These are phyloP conservation scores for Candida khao-thaluensis DNA, from an alignment of 805 yeast genomes.

Conservation along the genomic window DNA sequence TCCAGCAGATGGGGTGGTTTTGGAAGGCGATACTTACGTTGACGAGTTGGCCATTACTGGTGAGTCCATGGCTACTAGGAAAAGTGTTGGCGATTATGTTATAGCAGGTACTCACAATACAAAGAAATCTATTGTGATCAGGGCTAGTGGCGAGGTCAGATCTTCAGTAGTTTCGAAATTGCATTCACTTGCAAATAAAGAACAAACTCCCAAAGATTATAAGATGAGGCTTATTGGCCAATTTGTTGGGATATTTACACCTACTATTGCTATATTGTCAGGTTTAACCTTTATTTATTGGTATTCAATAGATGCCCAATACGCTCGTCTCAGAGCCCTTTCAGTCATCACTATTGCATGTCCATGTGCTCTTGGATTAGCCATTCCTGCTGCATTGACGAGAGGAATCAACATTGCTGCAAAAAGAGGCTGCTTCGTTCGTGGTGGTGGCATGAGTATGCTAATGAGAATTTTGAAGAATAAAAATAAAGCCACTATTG, in stretches of 20 bases:
- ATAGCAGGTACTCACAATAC: slow-evolving; percentile 10
- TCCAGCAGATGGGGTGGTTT: slow-evolving; percentile 11
- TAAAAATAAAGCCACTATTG: slow-evolving; percentile 5
- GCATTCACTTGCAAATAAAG: slow-evolving; percentile 3
- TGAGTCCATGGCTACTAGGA: slow-evolving; percentile 10
- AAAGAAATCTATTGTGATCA: slow-evolving; percentile 4
- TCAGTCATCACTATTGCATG: slow-evolving; percentile 12
- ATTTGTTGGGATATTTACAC: slow-evolving; percentile 7
- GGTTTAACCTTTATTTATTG: slow-evolving; percentile 9
- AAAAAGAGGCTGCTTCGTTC: slow-evolving; percentile 5
- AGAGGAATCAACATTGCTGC: slow-evolving; percentile 11
- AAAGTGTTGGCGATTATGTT: slow-evolving; percentile 4
- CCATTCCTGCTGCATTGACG: slow-evolving; percentile 10
- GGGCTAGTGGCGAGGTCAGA: slow-evolving; percentile 3
- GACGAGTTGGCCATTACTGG: slow-evolving; percentile 12
- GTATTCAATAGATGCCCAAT: slow-evolving; percentile 5
- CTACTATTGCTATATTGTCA: slow-evolving; percentile 7
- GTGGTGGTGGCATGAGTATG: slow-evolving; percentile 9
- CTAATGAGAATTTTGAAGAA: slow-evolving; percentile 5
- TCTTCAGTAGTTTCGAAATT: slow-evolving; percentile 5
- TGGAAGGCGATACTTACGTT: slow-evolving; percentile 7
- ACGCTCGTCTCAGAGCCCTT: slow-evolving; percentile 10
- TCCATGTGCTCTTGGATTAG: slow-evolving; percentile 12
- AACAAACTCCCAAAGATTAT: slow-evolving; percentile 1
- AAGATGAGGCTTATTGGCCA: slow-evolving; percentile 2